Conservation (phyloP, 805 yeast genomes). For the Lipomyces kockii region DNA sequence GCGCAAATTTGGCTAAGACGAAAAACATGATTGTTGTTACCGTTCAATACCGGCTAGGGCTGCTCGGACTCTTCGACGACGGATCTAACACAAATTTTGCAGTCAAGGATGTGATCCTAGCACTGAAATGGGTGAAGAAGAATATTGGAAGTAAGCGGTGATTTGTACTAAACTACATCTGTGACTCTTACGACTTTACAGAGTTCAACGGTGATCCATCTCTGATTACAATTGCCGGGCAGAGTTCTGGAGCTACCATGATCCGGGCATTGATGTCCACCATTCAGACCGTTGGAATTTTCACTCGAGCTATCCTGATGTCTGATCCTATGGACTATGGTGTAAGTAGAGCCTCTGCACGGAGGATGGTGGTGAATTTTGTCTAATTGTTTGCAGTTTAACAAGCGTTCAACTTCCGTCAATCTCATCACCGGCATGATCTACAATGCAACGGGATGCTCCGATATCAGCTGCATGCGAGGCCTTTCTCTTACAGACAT, state of each 20-base stretch:
- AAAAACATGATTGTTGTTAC: slow-evolving; percentile 39
- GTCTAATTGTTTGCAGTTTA: slow-evolving; percentile 16
- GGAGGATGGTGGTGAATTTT: not conserved
- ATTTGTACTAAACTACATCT: not conserved
- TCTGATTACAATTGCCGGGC: slow-evolving; percentile 46
- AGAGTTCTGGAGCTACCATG: slow-evolving; percentile 44
- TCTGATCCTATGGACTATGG: slow-evolving; percentile 37
- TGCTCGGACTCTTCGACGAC: slow-evolving; percentile 36
- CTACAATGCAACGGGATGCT: slow-evolving; percentile 25
- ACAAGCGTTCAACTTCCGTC: slow-evolving; percentile 24
- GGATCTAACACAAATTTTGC: slow-evolving; percentile 34
- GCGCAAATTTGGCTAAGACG: slow-evolving; percentile 36
- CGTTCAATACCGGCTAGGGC: slow-evolving; percentile 36
- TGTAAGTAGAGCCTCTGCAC: slow-evolving; percentile 9
- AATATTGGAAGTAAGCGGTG: slow-evolving; percentile 34
- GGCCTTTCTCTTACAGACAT: slow-evolving; percentile 6
- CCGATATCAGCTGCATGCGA: slow-evolving; percentile 32
- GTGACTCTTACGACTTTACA: not conserved
- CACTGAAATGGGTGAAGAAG: slow-evolving; percentile 45
- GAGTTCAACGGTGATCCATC: slow-evolving; percentile 45
- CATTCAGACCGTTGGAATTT: slow-evolving; percentile 21
- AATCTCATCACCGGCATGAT: slow-evolving; percentile 17
- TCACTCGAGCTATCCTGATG: slow-evolving; percentile 24
- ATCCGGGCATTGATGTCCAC: slow-evolving; percentile 32
- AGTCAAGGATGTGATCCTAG: slow-evolving; percentile 35